Evolutionary conservation across 163 green algal genomes (phyloP), one percentile per base, ranked within the genome.

Genomic region (Scenedesmus sp.): DNA sequence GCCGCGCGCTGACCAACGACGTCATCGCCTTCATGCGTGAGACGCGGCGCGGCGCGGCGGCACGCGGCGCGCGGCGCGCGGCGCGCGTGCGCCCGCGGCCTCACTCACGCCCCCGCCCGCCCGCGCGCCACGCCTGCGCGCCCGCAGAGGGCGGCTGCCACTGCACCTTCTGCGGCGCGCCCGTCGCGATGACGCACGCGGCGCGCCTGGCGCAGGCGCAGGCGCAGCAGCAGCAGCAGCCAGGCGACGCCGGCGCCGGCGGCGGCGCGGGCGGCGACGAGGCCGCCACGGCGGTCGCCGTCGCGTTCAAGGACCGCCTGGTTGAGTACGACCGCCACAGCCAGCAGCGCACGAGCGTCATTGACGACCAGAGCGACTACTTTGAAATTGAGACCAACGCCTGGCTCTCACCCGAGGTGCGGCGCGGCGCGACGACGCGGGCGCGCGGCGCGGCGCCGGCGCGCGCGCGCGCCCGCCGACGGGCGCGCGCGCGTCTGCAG

Each of bases 281-380:
- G 11, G 65, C 31, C 44, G 83, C 34, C 9, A 80, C 80, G 10
- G 85, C 76, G 0, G 87, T 87, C 2, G 92, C 94, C 0, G 36
- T 88, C 14, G 92, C 81, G 2, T 92, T 97, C 70, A 94, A 94
- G 73, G 81, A 97, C 58, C 81, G 92, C 20, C 83, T 98, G 45
- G 92, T 98, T n/a, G 81, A 93, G 34, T 98, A 95, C 80, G 93
- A 98, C 79, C 81, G 92, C 22, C 85, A 96, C 39, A 79, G 87
- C 1, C 89, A 93, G 6, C 87, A 93, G 79, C 87, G 95, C 51
- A 98, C 95, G 1, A 87, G 83, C 0, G 94, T 98, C 3, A 92
- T 98, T 50, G 95, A 98, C 69, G 94, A 98, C 79, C 95, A 98
- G 84, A 91, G 82, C 18, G 95, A 98, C 71, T 98, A 91, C 50